Conservation (phyloP, 352 stramenopile genomes). For the Phytophthora aleatoria region DNA sequence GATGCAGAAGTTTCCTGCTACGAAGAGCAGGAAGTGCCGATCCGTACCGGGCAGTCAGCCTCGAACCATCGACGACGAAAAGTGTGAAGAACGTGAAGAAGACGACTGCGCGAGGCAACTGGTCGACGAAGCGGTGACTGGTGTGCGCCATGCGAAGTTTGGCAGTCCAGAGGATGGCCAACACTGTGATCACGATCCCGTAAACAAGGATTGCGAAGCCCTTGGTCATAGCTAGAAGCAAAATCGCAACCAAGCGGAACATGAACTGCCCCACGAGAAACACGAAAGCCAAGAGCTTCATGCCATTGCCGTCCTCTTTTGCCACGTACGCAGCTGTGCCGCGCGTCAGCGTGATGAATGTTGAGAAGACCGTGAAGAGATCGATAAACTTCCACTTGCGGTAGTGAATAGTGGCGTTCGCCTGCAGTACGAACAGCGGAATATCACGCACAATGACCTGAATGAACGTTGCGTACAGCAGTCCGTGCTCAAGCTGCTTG, state of each 20-base stretch:
- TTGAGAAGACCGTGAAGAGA: conserved; percentile 60
- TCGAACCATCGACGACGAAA: conserved; percentile 60
- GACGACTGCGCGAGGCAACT: conserved; percentile 52
- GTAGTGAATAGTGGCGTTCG: conserved; percentile 82
- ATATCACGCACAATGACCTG: conserved; percentile 75
- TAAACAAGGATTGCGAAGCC: conserved; percentile 48
- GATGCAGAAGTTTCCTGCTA: conserved; percentile 36
- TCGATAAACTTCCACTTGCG: conserved; percentile 77
- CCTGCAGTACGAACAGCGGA: conserved; percentile 73
- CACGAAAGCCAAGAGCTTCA: conserved; percentile 41
- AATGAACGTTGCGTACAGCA: conserved; percentile 64
- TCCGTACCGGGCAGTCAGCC: conserved; percentile 40
- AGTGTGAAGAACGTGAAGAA: conserved; percentile 76
- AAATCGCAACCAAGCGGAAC: conserved; percentile 58
- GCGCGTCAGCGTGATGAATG: conserved; percentile 52
- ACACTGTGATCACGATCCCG: conserved; percentile 35
- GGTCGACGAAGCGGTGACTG: conserved; percentile 30
- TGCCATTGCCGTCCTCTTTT: conserved; percentile 42
- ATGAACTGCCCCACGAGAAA: conserved; percentile 71
- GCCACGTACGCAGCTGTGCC: conserved; percentile 49
- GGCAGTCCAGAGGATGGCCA: conserved; percentile 40
- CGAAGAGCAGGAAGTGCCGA: conserved; percentile 41
- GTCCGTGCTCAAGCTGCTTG: conserved; percentile 32
- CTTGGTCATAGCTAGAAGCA: conserved; percentile 72
- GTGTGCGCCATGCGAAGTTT: conserved; percentile 50